These are phyloP conservation scores for Seminavis robusta DNA, from an alignment of 108 stramenopile genomes.

Conservation along the genomic window DNA sequence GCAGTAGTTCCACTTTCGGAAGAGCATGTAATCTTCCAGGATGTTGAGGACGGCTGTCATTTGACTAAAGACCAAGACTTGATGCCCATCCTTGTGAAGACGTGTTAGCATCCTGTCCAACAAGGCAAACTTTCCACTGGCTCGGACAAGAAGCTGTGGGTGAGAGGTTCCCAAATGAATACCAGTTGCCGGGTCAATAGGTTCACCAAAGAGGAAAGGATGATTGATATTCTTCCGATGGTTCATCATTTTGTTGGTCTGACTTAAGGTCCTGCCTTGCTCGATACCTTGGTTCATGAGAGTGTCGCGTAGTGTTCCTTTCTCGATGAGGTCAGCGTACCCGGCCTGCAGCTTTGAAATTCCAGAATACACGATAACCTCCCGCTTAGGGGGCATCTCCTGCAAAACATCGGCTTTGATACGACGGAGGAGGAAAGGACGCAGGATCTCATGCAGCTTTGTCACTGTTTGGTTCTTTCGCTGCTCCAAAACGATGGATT, in stretches of 20 bases:
- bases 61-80: constrained; percentile 98
- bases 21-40: constrained; percentile 93
- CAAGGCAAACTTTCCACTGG: constrained; percentile 95
- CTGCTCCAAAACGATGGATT: constrained; percentile 86
- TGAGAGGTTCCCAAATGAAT: constrained; percentile 80
- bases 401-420: constrained; percentile 90
- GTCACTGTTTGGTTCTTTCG: constrained; percentile 87
- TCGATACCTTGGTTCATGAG: constrained; percentile 75
- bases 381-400: constrained; percentile 94
- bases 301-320: constrained; percentile 69
- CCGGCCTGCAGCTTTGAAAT: constrained; percentile 90
- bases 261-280: constrained; percentile 65
- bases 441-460: constrained; percentile 96
- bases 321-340: constrained; percentile 79
- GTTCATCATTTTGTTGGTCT: constrained; percentile 95
- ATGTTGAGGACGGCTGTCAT: constrained; percentile 94
- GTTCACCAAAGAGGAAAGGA: constrained; percentile 96
- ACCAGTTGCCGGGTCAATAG: constrained; percentile 78
- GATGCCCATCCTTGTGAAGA: constrained; percentile 90
- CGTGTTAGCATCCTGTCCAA: constrained; percentile 95
- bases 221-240: constrained; percentile 95
- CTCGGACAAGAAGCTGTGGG: constrained; percentile 85
- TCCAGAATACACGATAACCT: constrained; percentile 93
- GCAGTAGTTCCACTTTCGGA: constrained; percentile 82
- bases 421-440: constrained; percentile 94